Evolutionary conservation across 306 rosid species (phyloP).

Genomic region (Senna siamea): DNA sequence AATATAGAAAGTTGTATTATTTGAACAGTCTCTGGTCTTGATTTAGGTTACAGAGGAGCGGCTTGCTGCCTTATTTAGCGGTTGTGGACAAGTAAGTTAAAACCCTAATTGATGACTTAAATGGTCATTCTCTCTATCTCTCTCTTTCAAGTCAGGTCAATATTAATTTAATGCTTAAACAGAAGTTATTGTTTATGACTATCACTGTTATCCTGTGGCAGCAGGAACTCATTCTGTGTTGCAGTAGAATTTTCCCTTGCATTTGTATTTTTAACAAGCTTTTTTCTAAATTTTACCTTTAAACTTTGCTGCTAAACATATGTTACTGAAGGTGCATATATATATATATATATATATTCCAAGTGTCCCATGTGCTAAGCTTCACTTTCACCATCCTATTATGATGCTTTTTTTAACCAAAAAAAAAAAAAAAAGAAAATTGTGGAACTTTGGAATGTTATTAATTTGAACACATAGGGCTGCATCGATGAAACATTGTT

Average conservation of each 20-base stretch:
- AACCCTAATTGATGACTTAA: background rate
- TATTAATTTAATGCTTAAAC: constrained; percentile 1
- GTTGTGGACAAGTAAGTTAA: constrained; percentile 72
- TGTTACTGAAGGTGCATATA: background rate
- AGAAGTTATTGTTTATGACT: background rate
- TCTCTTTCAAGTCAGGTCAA: background rate
- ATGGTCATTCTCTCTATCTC: background rate
- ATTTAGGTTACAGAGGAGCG: constrained; percentile 81
- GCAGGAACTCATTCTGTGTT: background rate
- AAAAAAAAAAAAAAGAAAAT: no score
- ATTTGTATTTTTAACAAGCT: background rate
- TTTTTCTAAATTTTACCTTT: background rate
- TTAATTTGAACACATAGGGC: background rate
- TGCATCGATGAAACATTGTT: constrained; percentile 20
- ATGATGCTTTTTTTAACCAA: background rate
- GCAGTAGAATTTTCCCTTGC: background rate
- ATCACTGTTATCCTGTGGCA: background rate
- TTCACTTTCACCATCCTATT: background rate
- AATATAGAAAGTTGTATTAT: constrained; percentile 14
- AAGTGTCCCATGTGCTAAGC: constrained; percentile 7
- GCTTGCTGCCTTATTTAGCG: constrained; percentile 79
- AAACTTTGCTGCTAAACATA: background rate
- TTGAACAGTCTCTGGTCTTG: constrained; percentile 32
- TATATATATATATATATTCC: background rate
- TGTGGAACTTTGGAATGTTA: background rate